These are phyloP conservation scores for Haplosporangium gracile DNA, from an alignment of 192 early-diverging fungal species.

Conservation along the genomic window DNA sequence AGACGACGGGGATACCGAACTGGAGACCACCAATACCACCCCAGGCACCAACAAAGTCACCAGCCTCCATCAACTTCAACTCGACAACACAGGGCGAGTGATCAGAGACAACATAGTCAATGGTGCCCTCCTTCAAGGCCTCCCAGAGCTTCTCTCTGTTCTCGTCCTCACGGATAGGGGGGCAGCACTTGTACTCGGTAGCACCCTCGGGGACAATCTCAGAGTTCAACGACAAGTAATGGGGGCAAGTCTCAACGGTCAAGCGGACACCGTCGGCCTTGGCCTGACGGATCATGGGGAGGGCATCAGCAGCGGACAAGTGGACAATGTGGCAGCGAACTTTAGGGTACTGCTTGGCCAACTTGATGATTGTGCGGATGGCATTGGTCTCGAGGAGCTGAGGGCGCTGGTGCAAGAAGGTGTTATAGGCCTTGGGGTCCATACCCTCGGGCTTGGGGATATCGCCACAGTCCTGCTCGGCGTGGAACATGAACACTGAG, in stretches of 20 bases:
- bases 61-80: constrained; percentile 76
- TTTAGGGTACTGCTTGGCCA: constrained; percentile 77
- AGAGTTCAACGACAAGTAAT: constrained; percentile 79
- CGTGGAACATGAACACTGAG: constrained; percentile 83
- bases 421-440: constrained; percentile 67
- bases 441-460: constrained; percentile 57
- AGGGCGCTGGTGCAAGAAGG: constrained; percentile 80
- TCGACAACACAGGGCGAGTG: constrained; percentile 87
- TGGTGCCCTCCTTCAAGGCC: constrained; percentile 81
- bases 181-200: constrained; percentile 90
- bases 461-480: constrained; percentile 74
- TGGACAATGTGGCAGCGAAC: constrained; percentile 88
- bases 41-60: constrained; percentile 86
- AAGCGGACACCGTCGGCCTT: constrained; percentile 76
- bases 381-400: constrained; percentile 78
- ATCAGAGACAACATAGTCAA: constrained; percentile 87
- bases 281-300: constrained; percentile 79
- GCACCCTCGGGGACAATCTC: constrained; percentile 76
- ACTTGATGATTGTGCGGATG: constrained; percentile 77
- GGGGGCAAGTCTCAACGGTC: constrained; percentile 89
- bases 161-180: constrained; percentile 78
- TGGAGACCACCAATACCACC: constrained; percentile 86
- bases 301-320: constrained; percentile 80
- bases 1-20: constrained; percentile 83
- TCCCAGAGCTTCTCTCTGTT: constrained; percentile 82